These are phyloP conservation scores for Saccharum officinarum DNA, from an alignment of 176 grass and related monocot species.

Conservation along the genomic window DNA sequence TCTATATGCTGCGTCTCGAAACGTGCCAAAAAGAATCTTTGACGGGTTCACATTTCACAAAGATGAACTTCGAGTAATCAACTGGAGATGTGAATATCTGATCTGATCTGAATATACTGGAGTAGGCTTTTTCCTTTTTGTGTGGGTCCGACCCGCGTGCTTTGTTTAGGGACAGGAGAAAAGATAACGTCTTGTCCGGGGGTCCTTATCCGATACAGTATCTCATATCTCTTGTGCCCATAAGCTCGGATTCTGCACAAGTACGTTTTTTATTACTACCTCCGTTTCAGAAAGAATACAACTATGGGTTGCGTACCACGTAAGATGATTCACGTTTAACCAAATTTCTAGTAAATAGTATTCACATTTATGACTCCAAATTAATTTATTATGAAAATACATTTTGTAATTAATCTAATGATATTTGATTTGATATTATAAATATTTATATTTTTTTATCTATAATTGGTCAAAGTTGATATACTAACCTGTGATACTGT, in stretches of 20 bases:
- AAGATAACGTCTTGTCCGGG: neutral
- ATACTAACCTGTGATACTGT: too few species aligned
- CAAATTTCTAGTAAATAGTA: too few species aligned
- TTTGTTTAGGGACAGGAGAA: constrained; percentile 4
- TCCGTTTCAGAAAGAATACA: too few species aligned
- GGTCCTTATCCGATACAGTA: constrained; percentile 40
- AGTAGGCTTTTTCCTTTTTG: too few species aligned
- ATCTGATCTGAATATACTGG: neutral
- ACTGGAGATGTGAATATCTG: neutral
- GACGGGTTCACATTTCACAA: neutral
- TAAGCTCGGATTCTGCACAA: neutral
- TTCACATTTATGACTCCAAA: too few species aligned
- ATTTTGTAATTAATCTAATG: too few species aligned
- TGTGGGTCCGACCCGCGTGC: neutral
- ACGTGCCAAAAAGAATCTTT: neutral
- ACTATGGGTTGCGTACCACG: too few species aligned
- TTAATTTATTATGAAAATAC: too few species aligned
- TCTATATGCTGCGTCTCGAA: neutral
- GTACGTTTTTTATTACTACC: neutral
- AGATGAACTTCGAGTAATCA: neutral
- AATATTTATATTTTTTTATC: too few species aligned
- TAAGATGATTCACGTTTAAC: too few species aligned
- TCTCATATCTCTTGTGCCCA: neutral
- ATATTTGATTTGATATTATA: too few species aligned
- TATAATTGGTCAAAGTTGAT: too few species aligned